Evolutionary conservation across 768 basidiomycete genomes (phyloP), one percentile per base, ranked within the genome.

Genomic region (Lactarius akahatsu): DNA sequence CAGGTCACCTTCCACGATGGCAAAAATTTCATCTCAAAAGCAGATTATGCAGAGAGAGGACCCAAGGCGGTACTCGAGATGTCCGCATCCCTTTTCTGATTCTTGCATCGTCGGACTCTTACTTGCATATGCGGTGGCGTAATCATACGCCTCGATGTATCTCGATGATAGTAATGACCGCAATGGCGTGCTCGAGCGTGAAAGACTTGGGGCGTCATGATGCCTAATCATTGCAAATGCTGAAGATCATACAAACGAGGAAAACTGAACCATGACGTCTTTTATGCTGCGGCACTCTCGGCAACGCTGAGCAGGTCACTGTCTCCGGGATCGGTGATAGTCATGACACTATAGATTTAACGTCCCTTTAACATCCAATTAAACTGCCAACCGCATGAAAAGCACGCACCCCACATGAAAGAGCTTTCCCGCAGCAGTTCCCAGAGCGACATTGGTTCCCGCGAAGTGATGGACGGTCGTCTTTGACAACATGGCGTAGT

Each of bases 401-500:
- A 30, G 16, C 20, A 79, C 84, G 60, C 62, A 94, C 92, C 94
- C 96, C 68, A 98, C 96, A 72, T 96, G 94, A 92, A 98, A 99
- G 72, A 98, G 89, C 82, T 96, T 96, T 78, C 97, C 97, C 66
- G 97, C 96, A 78, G 97, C 97, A 59, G 97, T 99, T 65, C 97
- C 97, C 71, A 99, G 90, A 67, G 96, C 92, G 73, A 98, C 94
- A 77, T 99, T 99, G 70, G 95, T 95, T 70, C 97, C 97, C 70
- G 88, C 84, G 78, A 97, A 99, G 83, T 98, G 96, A 82, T 98
- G 97, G 64, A 98, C 96, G 65, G 92, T 88, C 65, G 96, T 98
- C 85, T 99, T 99, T 72, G 95, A 97, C 77, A 99, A 85, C 96
- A 97, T 97, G 81, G 95, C 97, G 77, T 98, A 99, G 85, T 98